Conservation (phyloP, 768 basidiomycete species). For the Fibroporia radiculosa region DNA sequence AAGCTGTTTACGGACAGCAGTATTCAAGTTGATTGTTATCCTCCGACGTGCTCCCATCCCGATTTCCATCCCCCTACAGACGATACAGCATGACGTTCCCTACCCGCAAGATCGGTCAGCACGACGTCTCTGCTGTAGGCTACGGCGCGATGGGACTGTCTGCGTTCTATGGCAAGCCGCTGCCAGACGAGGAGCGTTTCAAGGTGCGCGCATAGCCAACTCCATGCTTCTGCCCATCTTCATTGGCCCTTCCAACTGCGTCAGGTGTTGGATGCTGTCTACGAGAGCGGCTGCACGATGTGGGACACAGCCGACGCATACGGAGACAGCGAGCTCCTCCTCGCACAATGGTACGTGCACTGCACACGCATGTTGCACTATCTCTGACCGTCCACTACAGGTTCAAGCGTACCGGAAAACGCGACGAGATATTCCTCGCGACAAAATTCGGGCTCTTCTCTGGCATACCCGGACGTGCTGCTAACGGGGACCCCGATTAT, state of each 20-base stretch:
- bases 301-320: slow-evolving; percentile 41
- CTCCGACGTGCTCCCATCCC: too few species aligned
- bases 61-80: too few species aligned
- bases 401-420: slow-evolving; percentile 45
- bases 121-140: slow-evolving; percentile 43
- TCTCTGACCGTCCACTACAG: slow-evolving; percentile 20
- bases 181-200: slow-evolving; percentile 49
- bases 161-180: slow-evolving; percentile 34
- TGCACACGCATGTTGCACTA: neutral
- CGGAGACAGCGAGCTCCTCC: slow-evolving; percentile 31
- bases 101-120: slow-evolving; percentile 37
- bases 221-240: slow-evolving; percentile 13
- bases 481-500: slow-evolving; percentile 34
- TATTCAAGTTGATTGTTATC: too few species aligned
- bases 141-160: slow-evolving; percentile 57
- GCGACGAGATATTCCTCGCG: slow-evolving; percentile 49
- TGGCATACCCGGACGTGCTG: slow-evolving; percentile 10
- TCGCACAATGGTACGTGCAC: neutral
- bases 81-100: slow-evolving; percentile 25
- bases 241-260: neutral
- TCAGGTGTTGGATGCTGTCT: slow-evolving; percentile 35
- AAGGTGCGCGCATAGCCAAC: slow-evolving; percentile 33
- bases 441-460: slow-evolving; percentile 43
- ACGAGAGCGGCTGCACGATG: slow-evolving; percentile 22
- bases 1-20: too few species aligned